Conservation (phyloP, 2,329 filamentous ascomycete genomes). For the Colletotrichum costaricense region DNA sequence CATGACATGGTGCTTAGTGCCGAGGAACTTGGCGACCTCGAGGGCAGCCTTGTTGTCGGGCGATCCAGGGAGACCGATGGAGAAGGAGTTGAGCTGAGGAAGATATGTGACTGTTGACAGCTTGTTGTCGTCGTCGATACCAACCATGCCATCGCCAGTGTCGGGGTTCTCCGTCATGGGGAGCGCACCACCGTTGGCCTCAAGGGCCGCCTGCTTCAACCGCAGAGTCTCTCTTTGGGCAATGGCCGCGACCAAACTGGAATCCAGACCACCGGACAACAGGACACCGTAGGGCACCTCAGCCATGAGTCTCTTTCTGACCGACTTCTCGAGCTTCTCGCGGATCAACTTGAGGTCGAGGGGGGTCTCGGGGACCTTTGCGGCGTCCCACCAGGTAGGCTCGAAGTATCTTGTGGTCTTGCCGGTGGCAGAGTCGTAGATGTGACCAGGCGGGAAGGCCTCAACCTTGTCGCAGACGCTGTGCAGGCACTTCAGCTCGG, state of each 20-base stretch:
- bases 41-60: slow-evolving; percentile 93
- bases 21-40: slow-evolving; percentile 95
- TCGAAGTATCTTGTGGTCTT: slow-evolving; percentile 89
- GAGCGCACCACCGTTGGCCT: slow-evolving; percentile 56
- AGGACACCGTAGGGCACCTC: slow-evolving; percentile 98
- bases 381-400: slow-evolving; percentile 90
- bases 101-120: slow-evolving; percentile 91
- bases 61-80: slow-evolving; percentile 92
- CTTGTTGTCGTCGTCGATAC: slow-evolving; percentile 93
- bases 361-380: slow-evolving; percentile 80
- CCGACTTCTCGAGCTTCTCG: slow-evolving; percentile 86
- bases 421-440: slow-evolving; percentile 95
- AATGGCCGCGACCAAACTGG: slow-evolving; percentile 93
- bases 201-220: slow-evolving; percentile 73
- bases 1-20: slow-evolving; percentile 97
- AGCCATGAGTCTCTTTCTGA: slow-evolving; percentile 97
- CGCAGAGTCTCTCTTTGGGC: slow-evolving; percentile 91
- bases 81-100: slow-evolving; percentile 98
- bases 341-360: slow-evolving; percentile 87
- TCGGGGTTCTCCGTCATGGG: slow-evolving; percentile 66
- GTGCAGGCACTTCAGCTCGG: slow-evolving; percentile 93
- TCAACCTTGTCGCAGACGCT: slow-evolving; percentile 96
- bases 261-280: slow-evolving; percentile 94
- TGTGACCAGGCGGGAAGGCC: slow-evolving; percentile 92
- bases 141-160: slow-evolving; percentile 80